Evolutionary conservation across 805 yeast genomes (phyloP).

Genomic region (Saccharomyces kudriavzevii): DNA sequence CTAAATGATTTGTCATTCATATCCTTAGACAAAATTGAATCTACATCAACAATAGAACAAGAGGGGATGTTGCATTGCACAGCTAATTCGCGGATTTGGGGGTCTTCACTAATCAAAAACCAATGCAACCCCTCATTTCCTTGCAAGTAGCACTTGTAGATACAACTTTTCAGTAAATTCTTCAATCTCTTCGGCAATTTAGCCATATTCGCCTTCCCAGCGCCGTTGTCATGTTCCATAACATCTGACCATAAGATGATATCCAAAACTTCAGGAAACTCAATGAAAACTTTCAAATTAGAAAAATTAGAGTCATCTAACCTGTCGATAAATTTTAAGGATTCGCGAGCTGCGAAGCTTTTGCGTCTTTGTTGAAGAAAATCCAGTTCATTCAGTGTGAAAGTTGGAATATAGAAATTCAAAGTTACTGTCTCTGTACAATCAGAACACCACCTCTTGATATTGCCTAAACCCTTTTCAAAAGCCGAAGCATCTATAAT

Average conservation of each 20-base stretch:
- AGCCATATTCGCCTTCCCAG: slow-evolving; percentile 21
- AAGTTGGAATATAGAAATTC: slow-evolving; percentile 46
- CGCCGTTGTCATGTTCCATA: slow-evolving; percentile 6
- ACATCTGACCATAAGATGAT: slow-evolving; percentile 22
- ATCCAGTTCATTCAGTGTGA: slow-evolving; percentile 50
- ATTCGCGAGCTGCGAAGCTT: slow-evolving; percentile 59
- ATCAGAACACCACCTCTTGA: slow-evolving; percentile 51
- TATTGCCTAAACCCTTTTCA: slow-evolving; percentile 59
- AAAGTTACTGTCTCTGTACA: slow-evolving; percentile 19
- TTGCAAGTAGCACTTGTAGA: slow-evolving; percentile 44
- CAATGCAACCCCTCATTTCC: slow-evolving; percentile 36
- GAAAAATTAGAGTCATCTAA: slow-evolving; percentile 7
- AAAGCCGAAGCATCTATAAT: slow-evolving; percentile 63
- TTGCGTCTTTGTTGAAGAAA: slow-evolving; percentile 46
- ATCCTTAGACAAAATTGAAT: slow-evolving; percentile 19
- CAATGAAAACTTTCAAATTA: slow-evolving; percentile 32
- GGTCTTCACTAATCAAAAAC: slow-evolving; percentile 57
- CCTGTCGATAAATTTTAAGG: slow-evolving; percentile 52
- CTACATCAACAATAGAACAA: slow-evolving; percentile 30
- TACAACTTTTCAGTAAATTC: slow-evolving; percentile 49
- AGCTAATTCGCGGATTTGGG: slow-evolving; percentile 46
- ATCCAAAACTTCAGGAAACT: slow-evolving; percentile 38
- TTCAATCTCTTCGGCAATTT: slow-evolving; percentile 46
- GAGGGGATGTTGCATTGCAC: slow-evolving; percentile 44
- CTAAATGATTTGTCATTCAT: slow-evolving; percentile 19